A percentile compares a stretch with the other conserved stretches of the same genome.
Evolutionary conservation across 1,284 basidiomycete species (phyloP).

Genomic region (Omphalotus olearius): DNA sequence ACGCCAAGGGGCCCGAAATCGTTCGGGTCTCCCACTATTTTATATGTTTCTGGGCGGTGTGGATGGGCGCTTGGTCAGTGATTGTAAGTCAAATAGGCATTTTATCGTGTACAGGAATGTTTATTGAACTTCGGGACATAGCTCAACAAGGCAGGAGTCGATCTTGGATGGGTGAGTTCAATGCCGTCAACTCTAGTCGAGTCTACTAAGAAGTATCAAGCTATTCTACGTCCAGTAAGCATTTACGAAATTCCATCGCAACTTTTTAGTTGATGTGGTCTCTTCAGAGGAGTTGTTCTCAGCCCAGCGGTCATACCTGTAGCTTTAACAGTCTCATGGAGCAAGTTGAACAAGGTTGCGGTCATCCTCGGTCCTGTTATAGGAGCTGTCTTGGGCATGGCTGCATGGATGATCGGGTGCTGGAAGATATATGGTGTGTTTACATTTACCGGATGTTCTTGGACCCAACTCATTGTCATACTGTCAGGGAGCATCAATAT

Average conservation of each 20-base stretch:
- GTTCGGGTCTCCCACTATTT: conserved; percentile 51
- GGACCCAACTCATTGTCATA: neutral
- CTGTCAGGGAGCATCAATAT: conserved; percentile 36
- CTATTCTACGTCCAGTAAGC: conserved; percentile 46
- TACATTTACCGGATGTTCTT: neutral
- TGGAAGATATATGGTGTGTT: conserved; percentile 42
- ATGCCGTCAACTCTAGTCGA: neutral
- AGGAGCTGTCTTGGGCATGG: conserved; percentile 40
- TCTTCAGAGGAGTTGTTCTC: conserved; percentile 38
- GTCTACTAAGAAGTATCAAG: conserved; percentile 6
- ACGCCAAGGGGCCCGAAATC: conserved; percentile 45
- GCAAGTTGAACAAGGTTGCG: conserved; percentile 37
- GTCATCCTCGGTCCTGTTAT: conserved; percentile 38
- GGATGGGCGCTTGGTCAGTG: conserved; percentile 54
- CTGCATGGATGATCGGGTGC: conserved; percentile 50
- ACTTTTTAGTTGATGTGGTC: conserved; percentile 2
- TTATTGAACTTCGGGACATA: conserved; percentile 15
- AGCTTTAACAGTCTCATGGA: conserved; percentile 43
- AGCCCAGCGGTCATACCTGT: conserved; percentile 47
- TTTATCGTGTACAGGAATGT: neutral
- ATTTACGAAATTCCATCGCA: neutral
- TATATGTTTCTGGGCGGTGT: conserved; percentile 55
- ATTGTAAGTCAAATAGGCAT: conserved; percentile 28
- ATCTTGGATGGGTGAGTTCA: conserved; percentile 37
- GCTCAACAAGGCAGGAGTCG: conserved; percentile 41